phyloP scores from a whole-genome alignment of 345 rosid genomes.

The Stellera chamaejasme region DNA sequence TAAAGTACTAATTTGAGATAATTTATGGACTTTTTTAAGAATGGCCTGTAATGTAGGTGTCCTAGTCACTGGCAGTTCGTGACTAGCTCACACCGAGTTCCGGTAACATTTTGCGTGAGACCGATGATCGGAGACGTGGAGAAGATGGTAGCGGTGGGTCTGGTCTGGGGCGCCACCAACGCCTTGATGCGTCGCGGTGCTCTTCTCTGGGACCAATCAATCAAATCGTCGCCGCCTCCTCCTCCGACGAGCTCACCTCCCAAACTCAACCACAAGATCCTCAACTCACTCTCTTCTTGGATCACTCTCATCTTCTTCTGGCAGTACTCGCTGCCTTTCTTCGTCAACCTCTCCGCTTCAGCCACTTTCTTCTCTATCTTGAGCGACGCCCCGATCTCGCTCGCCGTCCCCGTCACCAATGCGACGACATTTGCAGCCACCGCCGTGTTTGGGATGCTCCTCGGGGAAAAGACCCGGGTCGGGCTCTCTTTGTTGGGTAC shows the following conservation, averaged over 20 bases:
- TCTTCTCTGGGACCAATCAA: conserved; percentile 57
- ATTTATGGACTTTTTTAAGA: too few species aligned
- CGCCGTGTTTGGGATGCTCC: conserved; percentile 58
- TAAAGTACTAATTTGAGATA: too few species aligned
- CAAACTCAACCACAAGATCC: conserved; percentile 29
- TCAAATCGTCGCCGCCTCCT: conserved; percentile 18
- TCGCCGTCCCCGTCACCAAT: conserved; percentile 87
- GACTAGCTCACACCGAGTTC: too few species aligned
- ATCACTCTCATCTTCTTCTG: conserved; percentile 63
- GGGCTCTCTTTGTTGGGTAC: conserved; percentile 59
- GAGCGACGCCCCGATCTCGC: conserved; percentile 62
- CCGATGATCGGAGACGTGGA: conserved; percentile 55
- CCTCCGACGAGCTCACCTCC: conserved; percentile 9
- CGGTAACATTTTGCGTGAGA: too few species aligned
- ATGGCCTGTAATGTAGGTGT: too few species aligned
- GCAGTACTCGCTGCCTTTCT: conserved; percentile 86
- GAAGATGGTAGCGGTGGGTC: conserved; percentile 84
- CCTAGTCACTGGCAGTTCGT: too few species aligned
- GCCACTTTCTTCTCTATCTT: conserved; percentile 78
- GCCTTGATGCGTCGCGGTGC: conserved; percentile 89
- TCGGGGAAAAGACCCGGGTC: conserved; percentile 65
- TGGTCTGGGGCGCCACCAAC: conserved; percentile 92
- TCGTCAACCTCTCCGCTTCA: conserved; percentile 80
- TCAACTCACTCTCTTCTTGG: conserved; percentile 33
- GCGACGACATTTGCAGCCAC: conserved; percentile 94